These are phyloP conservation scores for Diaporthe ampelina DNA, from an alignment of 2,329 filamentous ascomycete species.

Conservation along the genomic window DNA sequence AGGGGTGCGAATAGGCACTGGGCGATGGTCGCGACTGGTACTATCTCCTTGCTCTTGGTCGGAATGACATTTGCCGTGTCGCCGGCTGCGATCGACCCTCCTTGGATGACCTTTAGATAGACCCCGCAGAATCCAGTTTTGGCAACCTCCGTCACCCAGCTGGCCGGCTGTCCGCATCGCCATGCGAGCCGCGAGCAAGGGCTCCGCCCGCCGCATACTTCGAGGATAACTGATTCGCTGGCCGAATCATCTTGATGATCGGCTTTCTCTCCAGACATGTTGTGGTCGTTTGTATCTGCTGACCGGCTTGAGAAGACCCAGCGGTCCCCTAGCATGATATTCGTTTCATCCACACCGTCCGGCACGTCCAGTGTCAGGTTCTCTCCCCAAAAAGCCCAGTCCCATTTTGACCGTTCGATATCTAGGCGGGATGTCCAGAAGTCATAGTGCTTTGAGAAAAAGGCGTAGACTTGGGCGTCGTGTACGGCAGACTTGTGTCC, in stretches of 20 bases:
- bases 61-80: not conserved
- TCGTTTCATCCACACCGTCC: not conserved
- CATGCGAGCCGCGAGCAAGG: not conserved
- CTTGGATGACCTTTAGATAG: not conserved
- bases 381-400: conserved; percentile 9
- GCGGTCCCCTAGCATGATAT: not conserved
- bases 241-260: not conserved
- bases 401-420: not conserved
- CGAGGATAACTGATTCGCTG: not conserved
- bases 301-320: not conserved
- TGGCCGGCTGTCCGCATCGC: conserved; percentile 3
- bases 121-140: conserved; percentile 7
- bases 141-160: not conserved
- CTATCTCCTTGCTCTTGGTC: not conserved
- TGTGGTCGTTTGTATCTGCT: not conserved
- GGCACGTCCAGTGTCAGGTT: conserved; percentile 5
- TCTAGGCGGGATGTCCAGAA: not conserved
- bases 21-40: not conserved
- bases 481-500: conserved; percentile 8
- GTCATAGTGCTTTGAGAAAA: conserved; percentile 2
- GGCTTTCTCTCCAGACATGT: not conserved
- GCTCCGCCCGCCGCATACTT: not conserved
- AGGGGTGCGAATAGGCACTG: not conserved
- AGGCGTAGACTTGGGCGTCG: not conserved
- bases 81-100: not conserved